Conservation (phyloP, 2,329 filamentous ascomycete species). For the Diaporthe sp. region DNA sequence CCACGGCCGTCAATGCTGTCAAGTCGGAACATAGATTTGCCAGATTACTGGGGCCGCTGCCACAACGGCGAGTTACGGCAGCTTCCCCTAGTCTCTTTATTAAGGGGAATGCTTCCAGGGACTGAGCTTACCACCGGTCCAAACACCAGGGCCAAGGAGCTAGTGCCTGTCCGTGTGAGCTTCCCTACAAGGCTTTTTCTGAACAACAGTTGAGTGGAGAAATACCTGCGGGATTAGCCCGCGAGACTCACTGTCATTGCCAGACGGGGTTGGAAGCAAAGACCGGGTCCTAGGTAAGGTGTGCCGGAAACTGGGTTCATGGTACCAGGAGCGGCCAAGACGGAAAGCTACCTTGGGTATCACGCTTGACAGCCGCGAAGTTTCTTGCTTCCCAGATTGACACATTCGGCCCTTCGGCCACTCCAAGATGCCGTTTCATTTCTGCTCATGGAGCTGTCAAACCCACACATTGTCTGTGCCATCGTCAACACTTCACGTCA, state of each 20-base stretch:
- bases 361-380: conserved; percentile 7
- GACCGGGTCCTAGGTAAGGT: background rate
- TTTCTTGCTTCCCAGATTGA: background rate
- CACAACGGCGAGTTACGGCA: conserved; percentile 8
- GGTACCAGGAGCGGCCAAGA: background rate
- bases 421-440: background rate
- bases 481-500: background rate
- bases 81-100: conserved; percentile 12
- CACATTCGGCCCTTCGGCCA: background rate
- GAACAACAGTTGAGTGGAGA: background rate
- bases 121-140: background rate
- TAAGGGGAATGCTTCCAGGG: background rate
- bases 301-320: background rate
- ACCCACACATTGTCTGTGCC: background rate
- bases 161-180: background rate
- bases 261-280: too few species aligned
- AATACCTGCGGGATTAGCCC: too few species aligned
- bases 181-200: too few species aligned
- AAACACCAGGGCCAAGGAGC: conserved; percentile 7
- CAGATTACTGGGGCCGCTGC: background rate
- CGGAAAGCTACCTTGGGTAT: conserved; percentile 6
- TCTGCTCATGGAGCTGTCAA: background rate
- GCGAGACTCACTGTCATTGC: too few species aligned
- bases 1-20: conserved; percentile 3
- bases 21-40: background rate